phyloP scores from a whole-genome alignment of 2,329 filamentous ascomycete species.

The Fusarium falciforme region DNA sequence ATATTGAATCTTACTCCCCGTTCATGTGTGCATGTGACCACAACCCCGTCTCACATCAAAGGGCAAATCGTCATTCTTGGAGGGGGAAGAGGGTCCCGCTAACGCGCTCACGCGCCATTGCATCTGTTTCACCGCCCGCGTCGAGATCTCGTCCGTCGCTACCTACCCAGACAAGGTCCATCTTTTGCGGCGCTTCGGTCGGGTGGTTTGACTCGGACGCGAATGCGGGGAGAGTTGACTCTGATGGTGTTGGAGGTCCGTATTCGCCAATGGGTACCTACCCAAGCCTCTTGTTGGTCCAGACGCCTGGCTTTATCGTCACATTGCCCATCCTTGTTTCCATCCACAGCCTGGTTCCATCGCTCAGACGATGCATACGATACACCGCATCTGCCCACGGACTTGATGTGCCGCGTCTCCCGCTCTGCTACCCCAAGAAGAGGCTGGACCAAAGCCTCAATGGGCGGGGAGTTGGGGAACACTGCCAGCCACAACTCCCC shows the following conservation, averaged over 20 bases:
- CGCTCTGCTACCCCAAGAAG: background rate
- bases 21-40: background rate
- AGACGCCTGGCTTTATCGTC: background rate
- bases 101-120: slow-evolving; percentile 26
- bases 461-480: background rate
- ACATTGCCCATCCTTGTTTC: background rate
- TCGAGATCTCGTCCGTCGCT: background rate
- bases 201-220: background rate
- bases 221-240: background rate
- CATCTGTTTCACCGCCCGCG: slow-evolving; percentile 31
- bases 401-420: background rate
- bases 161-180: background rate
- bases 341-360: background rate
- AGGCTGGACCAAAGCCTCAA: background rate
- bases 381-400: background rate
- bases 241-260: background rate
- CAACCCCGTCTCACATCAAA: background rate
- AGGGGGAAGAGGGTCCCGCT: background rate
- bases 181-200: slow-evolving; percentile 1
- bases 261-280: background rate
- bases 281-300: background rate
- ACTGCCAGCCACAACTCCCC: background rate
- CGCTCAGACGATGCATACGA: background rate
- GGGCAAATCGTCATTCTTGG: background rate
- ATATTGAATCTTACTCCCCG: background rate